Conservation (phyloP, 805 yeast species). For the Yarrowia yakushimensis region DNA sequence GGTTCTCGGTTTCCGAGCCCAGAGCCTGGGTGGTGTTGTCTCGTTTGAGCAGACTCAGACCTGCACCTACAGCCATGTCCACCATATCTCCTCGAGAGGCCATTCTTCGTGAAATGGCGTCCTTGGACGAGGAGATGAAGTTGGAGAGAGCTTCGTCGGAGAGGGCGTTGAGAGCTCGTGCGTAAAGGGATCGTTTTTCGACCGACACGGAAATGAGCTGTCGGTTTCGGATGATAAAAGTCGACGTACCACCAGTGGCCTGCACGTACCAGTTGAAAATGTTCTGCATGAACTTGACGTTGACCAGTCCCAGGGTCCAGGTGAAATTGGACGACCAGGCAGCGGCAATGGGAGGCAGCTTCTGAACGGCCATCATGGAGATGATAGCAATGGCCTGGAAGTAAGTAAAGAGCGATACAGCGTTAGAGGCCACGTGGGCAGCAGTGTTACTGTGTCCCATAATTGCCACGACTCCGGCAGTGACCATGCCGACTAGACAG, state of each 20-base stretch:
- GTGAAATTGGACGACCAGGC: constrained; percentile 97
- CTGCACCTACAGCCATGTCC: background rate
- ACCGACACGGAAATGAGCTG: constrained; percentile 75
- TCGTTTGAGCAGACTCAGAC: background rate
- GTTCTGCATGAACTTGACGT: constrained; percentile 68
- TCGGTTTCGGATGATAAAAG: constrained; percentile 65
- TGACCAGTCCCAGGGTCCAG: constrained; percentile 93
- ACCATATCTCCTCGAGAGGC: constrained; percentile 18
- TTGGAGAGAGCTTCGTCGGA: constrained; percentile 22
- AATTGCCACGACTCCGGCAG: constrained; percentile 82
- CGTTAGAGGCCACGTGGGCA: constrained; percentile 95
- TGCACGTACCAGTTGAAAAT: constrained; percentile 93
- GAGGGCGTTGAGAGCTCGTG: constrained; percentile 26
- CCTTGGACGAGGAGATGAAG: background rate
- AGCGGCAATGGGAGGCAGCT: constrained; percentile 94
- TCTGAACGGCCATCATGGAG: constrained; percentile 90
- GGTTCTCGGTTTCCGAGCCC: constrained; percentile 41
- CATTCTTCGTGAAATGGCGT: constrained; percentile 9
- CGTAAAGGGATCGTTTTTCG: constrained; percentile 42
- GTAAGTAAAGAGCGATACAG: constrained; percentile 86
- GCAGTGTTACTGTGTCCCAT: constrained; percentile 90
- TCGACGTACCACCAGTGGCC: constrained; percentile 85
- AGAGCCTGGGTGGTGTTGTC: background rate
- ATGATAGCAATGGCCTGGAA: constrained; percentile 91
- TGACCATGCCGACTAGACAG: constrained; percentile 79